phyloP scores from a whole-genome alignment of 441 rosid genomes.

The Rhodomyrtus psidioides region DNA sequence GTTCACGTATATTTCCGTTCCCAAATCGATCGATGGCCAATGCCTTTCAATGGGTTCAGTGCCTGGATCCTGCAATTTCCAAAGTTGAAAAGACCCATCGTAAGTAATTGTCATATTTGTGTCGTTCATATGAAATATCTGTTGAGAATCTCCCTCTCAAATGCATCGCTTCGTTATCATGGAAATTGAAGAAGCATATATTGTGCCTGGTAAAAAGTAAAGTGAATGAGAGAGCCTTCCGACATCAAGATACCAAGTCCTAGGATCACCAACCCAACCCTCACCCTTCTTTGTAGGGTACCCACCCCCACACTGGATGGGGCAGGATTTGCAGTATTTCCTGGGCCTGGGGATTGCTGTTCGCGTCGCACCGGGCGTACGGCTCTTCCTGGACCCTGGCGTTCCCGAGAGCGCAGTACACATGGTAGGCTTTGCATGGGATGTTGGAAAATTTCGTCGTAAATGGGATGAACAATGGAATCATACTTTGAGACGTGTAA shows the following conservation, averaged over 20 bases:
- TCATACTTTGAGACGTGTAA: too few species aligned
- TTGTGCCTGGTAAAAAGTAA: neutral
- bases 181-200: neutral
- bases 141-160: neutral
- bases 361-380: neutral
- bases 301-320: neutral
- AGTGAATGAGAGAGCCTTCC: neutral
- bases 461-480: too few species aligned
- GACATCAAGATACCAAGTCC: neutral
- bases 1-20: neutral
- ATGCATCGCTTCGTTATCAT: neutral
- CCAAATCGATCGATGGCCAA: neutral
- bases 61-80: neutral
- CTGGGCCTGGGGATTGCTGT: constrained; percentile 3
- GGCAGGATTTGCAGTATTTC: neutral
- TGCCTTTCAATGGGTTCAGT: neutral
- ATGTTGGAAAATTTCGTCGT: too few species aligned
- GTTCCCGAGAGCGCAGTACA: neutral
- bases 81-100: neutral
- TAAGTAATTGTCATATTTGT: neutral
- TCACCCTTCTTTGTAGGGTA: neutral
- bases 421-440: neutral
- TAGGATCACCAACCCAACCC: constrained; percentile 1
- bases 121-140: neutral
- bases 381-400: neutral